phyloP scores from a whole-genome alignment of 202 grass and related monocot species.

The Bolboschoenoplectus hybrid region DNA sequence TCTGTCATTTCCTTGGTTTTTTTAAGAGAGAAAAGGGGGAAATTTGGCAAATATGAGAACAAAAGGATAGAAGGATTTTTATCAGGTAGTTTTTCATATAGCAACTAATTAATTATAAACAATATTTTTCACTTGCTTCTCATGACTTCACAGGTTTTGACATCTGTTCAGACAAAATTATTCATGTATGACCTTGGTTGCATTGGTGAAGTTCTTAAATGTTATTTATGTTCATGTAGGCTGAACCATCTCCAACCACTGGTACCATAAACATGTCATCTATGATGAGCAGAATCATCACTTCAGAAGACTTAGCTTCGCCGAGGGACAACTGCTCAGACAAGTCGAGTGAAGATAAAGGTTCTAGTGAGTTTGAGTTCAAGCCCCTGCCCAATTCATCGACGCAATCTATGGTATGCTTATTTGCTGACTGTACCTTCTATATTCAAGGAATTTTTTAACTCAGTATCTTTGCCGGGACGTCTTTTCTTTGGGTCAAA shows the following conservation, averaged over 20 bases:
- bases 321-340: conserved; percentile 53
- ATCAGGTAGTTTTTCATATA: background rate
- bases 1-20: conserved; percentile 3
- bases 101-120: background rate
- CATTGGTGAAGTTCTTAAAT: conserved; percentile 10
- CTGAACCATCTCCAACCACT: conserved; percentile 94
- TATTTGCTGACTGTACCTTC: conserved; percentile 13
- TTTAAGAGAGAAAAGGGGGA: background rate
- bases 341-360: conserved; percentile 46
- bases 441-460: background rate
- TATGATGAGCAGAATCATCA: conserved; percentile 61
- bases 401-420: conserved; percentile 50
- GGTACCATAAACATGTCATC: conserved; percentile 70
- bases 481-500: background rate
- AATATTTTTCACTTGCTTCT: background rate
- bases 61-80: background rate
- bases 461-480: background rate
- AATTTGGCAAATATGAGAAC: background rate
- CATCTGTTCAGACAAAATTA: background rate
- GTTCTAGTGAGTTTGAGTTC: conserved; percentile 78
- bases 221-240: conserved; percentile 48
- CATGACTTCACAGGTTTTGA: conserved; percentile 21
- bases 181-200: background rate
- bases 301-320: conserved; percentile 51
- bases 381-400: conserved; percentile 65